phyloP scores from a whole-genome alignment of 2,329 filamentous ascomycete species.

The Colletotrichum cuscutae region DNA sequence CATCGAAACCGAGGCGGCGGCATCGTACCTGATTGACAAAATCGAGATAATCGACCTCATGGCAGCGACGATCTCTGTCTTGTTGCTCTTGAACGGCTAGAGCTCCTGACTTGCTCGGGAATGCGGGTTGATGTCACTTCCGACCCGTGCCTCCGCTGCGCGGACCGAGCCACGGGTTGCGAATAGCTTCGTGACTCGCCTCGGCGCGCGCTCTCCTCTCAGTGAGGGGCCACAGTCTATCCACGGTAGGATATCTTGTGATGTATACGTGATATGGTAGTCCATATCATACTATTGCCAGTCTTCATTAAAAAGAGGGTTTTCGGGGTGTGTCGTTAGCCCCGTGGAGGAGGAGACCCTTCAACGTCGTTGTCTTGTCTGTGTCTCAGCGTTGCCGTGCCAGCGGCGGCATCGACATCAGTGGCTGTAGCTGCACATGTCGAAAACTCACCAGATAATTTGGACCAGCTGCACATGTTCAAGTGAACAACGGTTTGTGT shows the following conservation, averaged over 20 bases:
- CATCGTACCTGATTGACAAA: slow-evolving; percentile 12
- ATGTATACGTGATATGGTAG: not conserved
- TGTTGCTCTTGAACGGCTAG: not conserved
- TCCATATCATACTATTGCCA: not conserved
- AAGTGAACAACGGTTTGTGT: not conserved
- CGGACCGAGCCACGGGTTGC: slow-evolving; percentile 22
- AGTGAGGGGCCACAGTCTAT: not conserved
- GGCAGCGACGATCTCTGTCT: not conserved
- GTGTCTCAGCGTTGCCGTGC: slow-evolving; percentile 4
- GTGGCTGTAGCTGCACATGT: not conserved
- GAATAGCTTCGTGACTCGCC: slow-evolving; percentile 19
- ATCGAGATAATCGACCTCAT: slow-evolving; percentile 19
- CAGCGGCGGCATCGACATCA: slow-evolving; percentile 5
- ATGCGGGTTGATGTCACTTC: slow-evolving; percentile 31
- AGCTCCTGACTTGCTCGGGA: slow-evolving; percentile 13
- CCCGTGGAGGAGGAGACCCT: not conserved
- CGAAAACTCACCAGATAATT: not conserved
- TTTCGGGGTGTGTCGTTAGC: not conserved
- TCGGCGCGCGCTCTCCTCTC: slow-evolving; percentile 4
- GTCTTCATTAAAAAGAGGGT: not conserved
- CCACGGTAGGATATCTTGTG: not conserved
- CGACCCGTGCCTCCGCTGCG: slow-evolving; percentile 19
- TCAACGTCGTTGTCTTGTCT: not conserved
- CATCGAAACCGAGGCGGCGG: slow-evolving; percentile 18
- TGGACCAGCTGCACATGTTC: not conserved